These are phyloP conservation scores for Aspergillus aculeatus DNA, from an alignment of 2,329 filamentous ascomycete species.

Conservation along the genomic window DNA sequence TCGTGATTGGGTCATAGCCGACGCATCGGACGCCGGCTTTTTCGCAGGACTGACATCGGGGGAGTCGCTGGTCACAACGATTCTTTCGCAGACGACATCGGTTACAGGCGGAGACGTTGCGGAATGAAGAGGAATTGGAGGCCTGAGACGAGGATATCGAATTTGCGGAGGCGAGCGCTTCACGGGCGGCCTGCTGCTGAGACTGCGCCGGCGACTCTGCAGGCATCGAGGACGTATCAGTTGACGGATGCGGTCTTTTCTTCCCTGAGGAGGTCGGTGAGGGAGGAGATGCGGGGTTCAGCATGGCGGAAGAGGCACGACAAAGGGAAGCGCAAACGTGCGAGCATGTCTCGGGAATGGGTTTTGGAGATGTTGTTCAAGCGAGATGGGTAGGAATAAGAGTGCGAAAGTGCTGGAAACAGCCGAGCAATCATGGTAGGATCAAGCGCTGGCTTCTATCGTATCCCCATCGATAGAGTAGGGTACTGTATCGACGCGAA, in stretches of 20 bases:
- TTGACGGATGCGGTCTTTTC: conserved; percentile 37
- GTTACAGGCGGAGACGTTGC: conserved; percentile 93
- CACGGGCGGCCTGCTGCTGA: conserved; percentile 20
- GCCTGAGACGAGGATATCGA: conserved; percentile 24
- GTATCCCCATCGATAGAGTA: conserved; percentile 3
- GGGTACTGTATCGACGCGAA: background rate
- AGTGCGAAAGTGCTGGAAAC: conserved; percentile 17
- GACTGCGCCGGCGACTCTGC: conserved; percentile 20
- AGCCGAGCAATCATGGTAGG: conserved; percentile 33
- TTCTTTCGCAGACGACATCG: conserved; percentile 90
- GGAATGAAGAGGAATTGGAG: conserved; percentile 55
- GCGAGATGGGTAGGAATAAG: conserved; percentile 9
- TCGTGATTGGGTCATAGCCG: conserved; percentile 94
- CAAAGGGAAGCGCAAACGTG: conserved; percentile 23
- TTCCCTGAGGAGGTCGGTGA: conserved; percentile 35
- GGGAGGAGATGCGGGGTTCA: conserved; percentile 31
- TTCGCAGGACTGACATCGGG: conserved; percentile 86
- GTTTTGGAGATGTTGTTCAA: conserved; percentile 21
- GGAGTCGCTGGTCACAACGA: conserved; percentile 87
- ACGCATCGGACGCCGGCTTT: conserved; percentile 91
- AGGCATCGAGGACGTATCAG: conserved; percentile 26
- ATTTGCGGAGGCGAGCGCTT: conserved; percentile 14
- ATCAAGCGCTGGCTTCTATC: conserved; percentile 14
- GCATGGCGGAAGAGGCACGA: conserved; percentile 32
- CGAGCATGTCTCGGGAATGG: conserved; percentile 34